Evolutionary conservation across 441 rosid species (phyloP).

Genomic region (Dalechampia spathulata): DNA sequence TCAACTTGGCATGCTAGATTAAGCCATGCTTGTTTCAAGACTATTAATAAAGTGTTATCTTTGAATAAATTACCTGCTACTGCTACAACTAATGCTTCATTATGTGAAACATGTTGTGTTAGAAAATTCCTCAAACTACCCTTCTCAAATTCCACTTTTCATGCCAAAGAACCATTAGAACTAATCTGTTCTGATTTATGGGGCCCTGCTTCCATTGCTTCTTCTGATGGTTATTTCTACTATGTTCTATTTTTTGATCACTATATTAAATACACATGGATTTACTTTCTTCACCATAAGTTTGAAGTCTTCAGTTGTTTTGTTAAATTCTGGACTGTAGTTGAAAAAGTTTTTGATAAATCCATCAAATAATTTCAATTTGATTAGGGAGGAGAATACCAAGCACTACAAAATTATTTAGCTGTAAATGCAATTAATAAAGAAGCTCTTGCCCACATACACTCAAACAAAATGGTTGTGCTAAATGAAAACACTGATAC

Average conservation of each 20-base stretch:
- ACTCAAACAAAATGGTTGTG: background rate
- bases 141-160: background rate
- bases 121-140: background rate
- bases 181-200: background rate
- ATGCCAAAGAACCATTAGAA: background rate
- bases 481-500: background rate
- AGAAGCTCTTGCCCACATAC: background rate
- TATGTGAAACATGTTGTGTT: background rate
- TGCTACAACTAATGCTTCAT: background rate
- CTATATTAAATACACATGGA: background rate
- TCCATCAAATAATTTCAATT: background rate
- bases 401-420: background rate
- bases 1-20: background rate
- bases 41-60: background rate
- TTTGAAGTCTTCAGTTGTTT: background rate
- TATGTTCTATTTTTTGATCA: background rate
- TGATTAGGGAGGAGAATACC: background rate
- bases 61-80: background rate
- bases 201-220: background rate
- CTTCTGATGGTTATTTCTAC: background rate
- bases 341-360: background rate
- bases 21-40: background rate
- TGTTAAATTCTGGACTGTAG: background rate
- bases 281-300: background rate
- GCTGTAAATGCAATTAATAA: background rate